Evolutionary conservation across 768 basidiomycete genomes (phyloP).

Genomic region (Mycena floridula): DNA sequence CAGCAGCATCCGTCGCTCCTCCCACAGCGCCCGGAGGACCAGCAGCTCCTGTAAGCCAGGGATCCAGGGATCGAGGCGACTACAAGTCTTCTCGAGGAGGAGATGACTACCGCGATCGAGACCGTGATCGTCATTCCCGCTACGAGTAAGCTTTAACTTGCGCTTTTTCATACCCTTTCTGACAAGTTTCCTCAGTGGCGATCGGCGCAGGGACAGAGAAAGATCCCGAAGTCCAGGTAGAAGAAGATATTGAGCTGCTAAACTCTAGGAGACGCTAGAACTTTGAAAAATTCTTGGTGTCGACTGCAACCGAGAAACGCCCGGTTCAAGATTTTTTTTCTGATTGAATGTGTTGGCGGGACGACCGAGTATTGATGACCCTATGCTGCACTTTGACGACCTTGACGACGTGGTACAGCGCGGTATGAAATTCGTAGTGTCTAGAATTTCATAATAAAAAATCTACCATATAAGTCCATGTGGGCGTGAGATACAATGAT

Average conservation of each 20-base stretch:
- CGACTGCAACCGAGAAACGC: too few relatives aligned
- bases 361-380: too few relatives aligned
- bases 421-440: too few relatives aligned
- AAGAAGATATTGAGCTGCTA: constrained; percentile 36
- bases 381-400: too few relatives aligned
- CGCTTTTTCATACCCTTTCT: background rate
- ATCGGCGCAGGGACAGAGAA: constrained; percentile 67
- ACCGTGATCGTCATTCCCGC: constrained; percentile 63
- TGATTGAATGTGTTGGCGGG: too few relatives aligned
- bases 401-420: too few relatives aligned
- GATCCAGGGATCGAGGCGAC: constrained; percentile 40
- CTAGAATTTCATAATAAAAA: too few relatives aligned
- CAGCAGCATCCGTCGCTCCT: constrained; percentile 37
- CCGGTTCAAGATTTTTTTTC: too few relatives aligned
- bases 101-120: constrained; percentile 56
- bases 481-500: too few relatives aligned
- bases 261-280: too few relatives aligned
- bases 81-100: constrained; percentile 59
- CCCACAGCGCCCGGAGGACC: constrained; percentile 27
- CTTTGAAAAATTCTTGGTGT: too few relatives aligned
- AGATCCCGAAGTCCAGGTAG: constrained; percentile 71
- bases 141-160: constrained; percentile 57
- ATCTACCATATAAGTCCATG: too few relatives aligned
- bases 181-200: constrained; percentile 31
- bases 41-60: constrained; percentile 28